Base-by-base conservation (phyloP, 75 land plant species). In the Adiantum capillusveneris region DNA sequence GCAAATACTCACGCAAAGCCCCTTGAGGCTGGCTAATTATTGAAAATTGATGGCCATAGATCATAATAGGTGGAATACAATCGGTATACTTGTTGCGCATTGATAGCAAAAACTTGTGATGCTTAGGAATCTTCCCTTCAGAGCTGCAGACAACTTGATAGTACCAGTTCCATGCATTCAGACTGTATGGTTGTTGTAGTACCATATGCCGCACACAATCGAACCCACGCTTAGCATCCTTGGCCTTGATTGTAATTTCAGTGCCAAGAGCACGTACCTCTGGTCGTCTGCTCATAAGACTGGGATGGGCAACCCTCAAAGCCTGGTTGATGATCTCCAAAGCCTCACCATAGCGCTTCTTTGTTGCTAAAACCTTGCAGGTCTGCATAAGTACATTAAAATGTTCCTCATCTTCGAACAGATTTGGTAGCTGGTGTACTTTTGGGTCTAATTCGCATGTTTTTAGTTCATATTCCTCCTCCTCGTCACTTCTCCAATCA, bases 141-240 rank as follows among this genome's bases (percentile, higher is more conserved):
- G 74, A 87, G 88, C 87, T 79, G 31, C 81, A 73, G 53, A 80
- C 64, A 45, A 79, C 89, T 64, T 85, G 87, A 53, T 92, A 88
- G 53, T 83, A 92, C 67, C 84, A 81, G 58, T 92, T 92, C 97
- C 97, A 92, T 36, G 93, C 85, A 67, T 86, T 73, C 16, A 71
- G n/a, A 69, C 95, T 88, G 60, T 85, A 71, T n/a, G 97, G 97
- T 60, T 83, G 86, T 34, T 76, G 80, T 57, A 65, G 77, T 36
- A 88, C 87, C 59, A 92, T 80, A 59, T 82, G 61, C 39, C 81
- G 64, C 16, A 62, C 84, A 81, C 68, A 83, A 37, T 88, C 78
- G 56, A 69, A 88, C n/a, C 86, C 97, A 72, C 78, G 65, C 29
- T 58, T 77, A 19, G 80, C 82, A 65, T 85, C 95, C 2, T 62